Percentiles rank a stretch among this genome's conserved stretches.
Conservation (phyloP, 139 green algal species). For the Coccomyxa sp. region DNA sequence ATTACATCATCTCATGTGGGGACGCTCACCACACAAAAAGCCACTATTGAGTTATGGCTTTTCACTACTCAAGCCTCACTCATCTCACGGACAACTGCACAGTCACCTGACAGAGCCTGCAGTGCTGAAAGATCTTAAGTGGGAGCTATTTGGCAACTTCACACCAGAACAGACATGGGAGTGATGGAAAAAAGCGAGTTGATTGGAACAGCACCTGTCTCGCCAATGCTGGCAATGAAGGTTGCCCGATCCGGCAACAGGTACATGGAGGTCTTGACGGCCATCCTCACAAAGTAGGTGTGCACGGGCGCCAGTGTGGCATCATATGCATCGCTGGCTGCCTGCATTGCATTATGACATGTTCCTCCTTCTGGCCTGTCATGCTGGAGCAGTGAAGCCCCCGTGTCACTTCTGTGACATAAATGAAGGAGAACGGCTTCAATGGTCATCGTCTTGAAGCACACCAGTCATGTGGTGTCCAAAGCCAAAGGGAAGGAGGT, state of each 20-base stretch:
- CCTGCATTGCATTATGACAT: constrained; percentile 1
- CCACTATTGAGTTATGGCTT: neutral
- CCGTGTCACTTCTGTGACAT: neutral
- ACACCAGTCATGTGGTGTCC: neutral
- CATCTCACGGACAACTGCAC: neutral
- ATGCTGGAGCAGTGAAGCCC: neutral
- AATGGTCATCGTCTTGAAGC: neutral
- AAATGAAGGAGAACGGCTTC: neutral
- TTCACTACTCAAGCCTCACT: neutral
- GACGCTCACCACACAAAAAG: neutral
- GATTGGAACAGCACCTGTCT: constrained; percentile 27
- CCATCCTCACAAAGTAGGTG: constrained; percentile 47
- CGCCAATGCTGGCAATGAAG: constrained; percentile 52
- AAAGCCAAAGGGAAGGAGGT: neutral
- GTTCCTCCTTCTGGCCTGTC: neutral
- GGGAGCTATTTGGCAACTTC: neutral
- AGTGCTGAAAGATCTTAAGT: neutral
- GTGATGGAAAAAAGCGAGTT: neutral
- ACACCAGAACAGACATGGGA: neutral
- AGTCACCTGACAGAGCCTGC: neutral
- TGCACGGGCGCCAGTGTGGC: constrained; percentile 48
- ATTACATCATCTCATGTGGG: neutral
- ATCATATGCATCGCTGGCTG: constrained; percentile 43
- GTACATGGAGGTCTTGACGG: constrained; percentile 57
- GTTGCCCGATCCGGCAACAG: constrained; percentile 45